Evolutionary conservation across 2,329 filamentous ascomycete species (phyloP).

Genomic region (Fusarium papillatum): DNA sequence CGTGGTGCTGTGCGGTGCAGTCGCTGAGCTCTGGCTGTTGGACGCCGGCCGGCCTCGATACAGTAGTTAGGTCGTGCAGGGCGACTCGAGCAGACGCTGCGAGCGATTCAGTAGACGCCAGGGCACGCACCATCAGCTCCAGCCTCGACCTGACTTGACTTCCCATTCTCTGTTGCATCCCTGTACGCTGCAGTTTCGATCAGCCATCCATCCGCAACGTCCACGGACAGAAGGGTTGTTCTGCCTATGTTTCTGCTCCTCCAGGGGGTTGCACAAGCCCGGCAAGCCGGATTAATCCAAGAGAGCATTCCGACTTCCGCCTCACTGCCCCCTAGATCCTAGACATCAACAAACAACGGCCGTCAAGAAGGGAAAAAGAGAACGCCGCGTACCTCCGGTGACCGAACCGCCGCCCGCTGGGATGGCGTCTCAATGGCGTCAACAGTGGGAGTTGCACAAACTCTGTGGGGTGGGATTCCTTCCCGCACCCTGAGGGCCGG

Average conservation of each 20-base stretch:
- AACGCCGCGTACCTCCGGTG: slow-evolving; percentile 4
- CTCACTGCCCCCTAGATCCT: slow-evolving; percentile 13
- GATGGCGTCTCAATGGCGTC: slow-evolving; percentile 38
- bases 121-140: slow-evolving; percentile 25
- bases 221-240: slow-evolving; percentile 22
- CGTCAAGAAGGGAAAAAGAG: neutral
- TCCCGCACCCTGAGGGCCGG: slow-evolving; percentile 28
- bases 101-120: slow-evolving; percentile 23
- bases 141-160: slow-evolving; percentile 15
- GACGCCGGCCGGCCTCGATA: slow-evolving; percentile 3
- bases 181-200: slow-evolving; percentile 17
- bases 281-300: slow-evolving; percentile 5
- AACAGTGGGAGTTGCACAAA: slow-evolving; percentile 34
- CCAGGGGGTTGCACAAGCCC: slow-evolving; percentile 3
- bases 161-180: slow-evolving; percentile 12
- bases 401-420: slow-evolving; percentile 5
- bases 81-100: slow-evolving; percentile 12
- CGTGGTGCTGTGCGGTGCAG: neutral
- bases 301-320: slow-evolving; percentile 18
- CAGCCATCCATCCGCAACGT: slow-evolving; percentile 15
- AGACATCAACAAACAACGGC: neutral
- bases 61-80: slow-evolving; percentile 4
- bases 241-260: slow-evolving; percentile 13
- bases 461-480: slow-evolving; percentile 36
- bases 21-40: slow-evolving; percentile 5